These are phyloP conservation scores for Phytophthora boehmeriae DNA, from an alignment of 352 stramenopile genomes.

Conservation along the genomic window DNA sequence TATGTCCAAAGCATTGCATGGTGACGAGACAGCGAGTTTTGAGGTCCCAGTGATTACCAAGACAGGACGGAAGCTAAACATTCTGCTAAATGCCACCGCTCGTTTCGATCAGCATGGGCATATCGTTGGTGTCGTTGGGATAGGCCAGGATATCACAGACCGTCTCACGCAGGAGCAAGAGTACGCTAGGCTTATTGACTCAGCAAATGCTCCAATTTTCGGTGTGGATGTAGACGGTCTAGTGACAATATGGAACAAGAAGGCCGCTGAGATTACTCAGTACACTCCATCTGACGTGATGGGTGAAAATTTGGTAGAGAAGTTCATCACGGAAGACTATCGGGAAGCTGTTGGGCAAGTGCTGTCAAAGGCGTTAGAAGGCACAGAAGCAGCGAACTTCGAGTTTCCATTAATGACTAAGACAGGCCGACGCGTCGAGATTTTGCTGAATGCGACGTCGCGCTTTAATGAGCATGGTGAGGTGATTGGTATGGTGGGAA, in stretches of 20 bases:
- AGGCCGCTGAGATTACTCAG: constrained; percentile 74
- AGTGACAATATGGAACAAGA: constrained; percentile 79
- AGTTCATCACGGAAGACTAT: constrained; percentile 65
- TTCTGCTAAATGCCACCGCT: constrained; percentile 81
- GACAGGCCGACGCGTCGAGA: constrained; percentile 61
- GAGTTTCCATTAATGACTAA: constrained; percentile 83
- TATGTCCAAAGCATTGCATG: constrained; percentile 62
- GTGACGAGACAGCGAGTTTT: constrained; percentile 71
- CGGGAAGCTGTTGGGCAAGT: constrained; percentile 53
- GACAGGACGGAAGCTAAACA: constrained; percentile 62
- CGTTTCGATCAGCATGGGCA: constrained; percentile 65
- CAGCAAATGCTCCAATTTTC: constrained; percentile 87
- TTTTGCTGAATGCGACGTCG: constrained; percentile 77
- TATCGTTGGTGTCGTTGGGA: constrained; percentile 73
- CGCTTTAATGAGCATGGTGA: constrained; percentile 64
- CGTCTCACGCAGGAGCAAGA: constrained; percentile 64
- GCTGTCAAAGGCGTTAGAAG: constrained; percentile 55
- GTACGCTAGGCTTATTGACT: constrained; percentile 70
- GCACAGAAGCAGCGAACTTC: constrained; percentile 66
- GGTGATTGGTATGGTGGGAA: constrained; percentile 72
- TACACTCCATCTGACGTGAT: constrained; percentile 69
- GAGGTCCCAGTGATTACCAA: constrained; percentile 82
- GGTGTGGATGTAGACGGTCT: constrained; percentile 69
- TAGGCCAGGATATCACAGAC: constrained; percentile 79
- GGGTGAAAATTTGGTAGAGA: constrained; percentile 61